A percentile compares a stretch with the other conserved stretches of the same genome.
phyloP scores from a whole-genome alignment of 139 green algal genomes.

The Gonium pectorale region DNA sequence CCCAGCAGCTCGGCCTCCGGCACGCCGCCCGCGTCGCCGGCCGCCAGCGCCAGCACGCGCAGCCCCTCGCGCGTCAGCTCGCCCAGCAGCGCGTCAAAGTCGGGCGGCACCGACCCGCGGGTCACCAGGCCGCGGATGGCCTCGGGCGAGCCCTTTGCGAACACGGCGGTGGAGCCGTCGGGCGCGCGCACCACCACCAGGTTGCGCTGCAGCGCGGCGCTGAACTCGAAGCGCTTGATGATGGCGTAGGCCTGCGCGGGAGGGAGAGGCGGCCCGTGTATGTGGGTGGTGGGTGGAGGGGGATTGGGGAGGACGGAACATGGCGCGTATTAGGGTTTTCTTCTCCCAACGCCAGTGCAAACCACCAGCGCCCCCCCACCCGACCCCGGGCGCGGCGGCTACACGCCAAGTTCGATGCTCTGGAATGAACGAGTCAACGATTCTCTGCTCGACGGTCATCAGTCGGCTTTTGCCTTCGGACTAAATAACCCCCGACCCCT shows the following conservation, averaged over 20 bases:
- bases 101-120: slow-evolving; percentile 55
- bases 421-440: no score
- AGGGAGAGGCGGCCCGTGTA: neutral
- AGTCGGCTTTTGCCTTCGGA: no score
- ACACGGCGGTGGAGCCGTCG: slow-evolving; percentile 37
- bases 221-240: slow-evolving; percentile 77
- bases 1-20: neutral
- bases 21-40: slow-evolving; percentile 39
- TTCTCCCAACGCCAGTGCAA: no score
- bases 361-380: no score
- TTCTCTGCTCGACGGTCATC: no score
- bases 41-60: slow-evolving; percentile 65
- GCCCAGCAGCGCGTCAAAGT: slow-evolving; percentile 72
- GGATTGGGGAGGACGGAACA: no score
- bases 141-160: slow-evolving; percentile 74
- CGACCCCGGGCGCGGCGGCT: no score
- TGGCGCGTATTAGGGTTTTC: no score
- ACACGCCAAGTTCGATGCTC: no score
- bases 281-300: no score
- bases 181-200: slow-evolving; percentile 70
- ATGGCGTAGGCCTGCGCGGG: slow-evolving; percentile 48
- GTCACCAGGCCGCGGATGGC: slow-evolving; percentile 62
- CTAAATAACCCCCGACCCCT: no score
- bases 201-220: slow-evolving; percentile 70
- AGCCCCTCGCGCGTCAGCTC: slow-evolving; percentile 73